A percentile compares a stretch with the other conserved stretches of the same genome.
Evolutionary conservation across 139 green algal species (phyloP).

Genomic region (Chlamydomonas sp.): DNA sequence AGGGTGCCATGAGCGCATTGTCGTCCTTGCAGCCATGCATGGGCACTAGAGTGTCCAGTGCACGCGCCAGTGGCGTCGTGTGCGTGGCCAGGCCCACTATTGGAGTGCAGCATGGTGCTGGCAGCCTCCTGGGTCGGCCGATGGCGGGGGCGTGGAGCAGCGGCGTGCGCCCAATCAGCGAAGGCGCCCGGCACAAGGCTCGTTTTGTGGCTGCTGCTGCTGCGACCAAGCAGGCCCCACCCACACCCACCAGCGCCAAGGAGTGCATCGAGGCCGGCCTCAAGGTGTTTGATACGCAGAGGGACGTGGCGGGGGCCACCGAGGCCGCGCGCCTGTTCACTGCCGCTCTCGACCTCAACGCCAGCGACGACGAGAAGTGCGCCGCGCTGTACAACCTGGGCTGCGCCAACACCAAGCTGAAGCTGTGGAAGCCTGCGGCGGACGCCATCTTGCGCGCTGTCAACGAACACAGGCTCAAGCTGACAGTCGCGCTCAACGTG

Average conservation of each 20-base stretch:
- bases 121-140: no score
- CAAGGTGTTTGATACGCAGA: conserved; percentile 38
- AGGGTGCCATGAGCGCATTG: no score
- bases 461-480: conserved; percentile 76
- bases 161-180: no score
- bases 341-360: conserved; percentile 53
- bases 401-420: conserved; percentile 70
- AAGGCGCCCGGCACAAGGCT: no score
- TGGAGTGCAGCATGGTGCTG: no score
- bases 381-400: conserved; percentile 90
- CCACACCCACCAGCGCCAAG: conserved; percentile 27
- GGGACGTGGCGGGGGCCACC: conserved; percentile 25
- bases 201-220: no score
- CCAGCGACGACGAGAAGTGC: conserved; percentile 72
- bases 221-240: no score
- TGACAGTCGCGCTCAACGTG: conserved; percentile 70
- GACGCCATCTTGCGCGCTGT: conserved; percentile 62
- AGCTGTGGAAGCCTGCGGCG: conserved; percentile 66
- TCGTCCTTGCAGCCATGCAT: no score
- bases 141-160: no score
- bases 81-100: no score
- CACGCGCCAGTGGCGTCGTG: no score
- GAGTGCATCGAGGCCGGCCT: conserved; percentile 59
- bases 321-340: conserved; percentile 65
- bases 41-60: no score